Conservation (phyloP, 441 rosid species). For the Aquilaria agallochum region DNA sequence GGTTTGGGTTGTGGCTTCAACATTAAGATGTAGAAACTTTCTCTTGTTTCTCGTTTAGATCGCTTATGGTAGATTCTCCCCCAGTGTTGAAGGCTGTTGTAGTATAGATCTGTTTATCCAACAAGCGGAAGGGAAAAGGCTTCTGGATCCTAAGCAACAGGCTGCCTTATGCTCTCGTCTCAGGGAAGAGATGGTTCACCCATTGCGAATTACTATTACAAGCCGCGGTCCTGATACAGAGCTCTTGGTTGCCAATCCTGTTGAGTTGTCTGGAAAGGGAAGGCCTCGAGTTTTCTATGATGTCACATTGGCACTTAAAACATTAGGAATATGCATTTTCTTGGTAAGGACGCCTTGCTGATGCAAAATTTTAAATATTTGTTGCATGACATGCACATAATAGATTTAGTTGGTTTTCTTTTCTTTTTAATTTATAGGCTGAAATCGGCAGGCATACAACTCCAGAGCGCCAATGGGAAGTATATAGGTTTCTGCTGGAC, state of each 20-base stretch:
- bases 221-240: constrained; percentile 64
- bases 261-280: constrained; percentile 60
- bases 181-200: constrained; percentile 47
- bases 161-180: constrained; percentile 41
- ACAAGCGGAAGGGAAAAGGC: constrained; percentile 51
- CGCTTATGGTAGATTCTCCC: constrained; percentile 54
- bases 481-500: constrained; percentile 56
- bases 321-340: constrained; percentile 46
- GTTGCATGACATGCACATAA: neutral
- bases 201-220: constrained; percentile 44
- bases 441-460: constrained; percentile 57
- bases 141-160: constrained; percentile 37
- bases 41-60: constrained; percentile 28
- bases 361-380: neutral
- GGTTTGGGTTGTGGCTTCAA: too few relatives aligned
- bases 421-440: constrained; percentile 28
- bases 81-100: constrained; percentile 36
- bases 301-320: constrained; percentile 49
- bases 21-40: constrained; percentile 8
- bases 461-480: constrained; percentile 57
- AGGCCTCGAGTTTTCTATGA: constrained; percentile 64
- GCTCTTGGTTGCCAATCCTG: constrained; percentile 59
- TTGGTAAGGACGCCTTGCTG: constrained; percentile 28
- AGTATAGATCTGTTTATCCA: constrained; percentile 45
- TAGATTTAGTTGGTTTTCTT: neutral